Conservation (phyloP, 2,329 filamentous ascomycete genomes). For the Beauveria brongniartii region DNA sequence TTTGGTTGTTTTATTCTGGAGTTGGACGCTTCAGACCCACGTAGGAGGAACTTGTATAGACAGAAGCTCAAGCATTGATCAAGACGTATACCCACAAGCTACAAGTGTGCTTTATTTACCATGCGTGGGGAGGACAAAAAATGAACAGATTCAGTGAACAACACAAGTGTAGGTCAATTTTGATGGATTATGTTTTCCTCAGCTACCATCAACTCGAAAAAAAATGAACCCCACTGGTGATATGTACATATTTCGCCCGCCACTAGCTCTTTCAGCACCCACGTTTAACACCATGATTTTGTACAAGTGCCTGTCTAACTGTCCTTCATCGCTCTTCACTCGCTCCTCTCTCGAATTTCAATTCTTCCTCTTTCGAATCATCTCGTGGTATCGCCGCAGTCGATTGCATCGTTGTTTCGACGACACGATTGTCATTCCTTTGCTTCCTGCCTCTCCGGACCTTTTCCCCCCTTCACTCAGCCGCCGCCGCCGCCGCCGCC, state of each 20-base stretch:
- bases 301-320: slow-evolving; percentile 4
- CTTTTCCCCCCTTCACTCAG: slow-evolving; percentile 8
- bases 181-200: not conserved
- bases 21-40: not conserved
- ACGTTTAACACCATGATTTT: not conserved
- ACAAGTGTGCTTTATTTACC: not conserved
- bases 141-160: not conserved
- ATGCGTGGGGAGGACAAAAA: not conserved
- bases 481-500: slow-evolving; percentile 16
- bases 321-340: not conserved
- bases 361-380: not conserved
- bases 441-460: not conserved
- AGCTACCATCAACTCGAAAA: not conserved
- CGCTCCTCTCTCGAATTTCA: not conserved
- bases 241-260: slow-evolving; percentile 6
- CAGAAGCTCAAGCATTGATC: not conserved
- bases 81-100: slow-evolving; percentile 7
- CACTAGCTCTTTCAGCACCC: not conserved
- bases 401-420: not conserved
- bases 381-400: slow-evolving; percentile 1
- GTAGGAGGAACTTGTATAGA: not conserved
- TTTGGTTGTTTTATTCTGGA: not conserved
- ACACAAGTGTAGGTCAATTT: not conserved
- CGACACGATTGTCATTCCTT: slow-evolving; percentile 2
- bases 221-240: not conserved